Evolutionary conservation across 768 basidiomycete genomes (phyloP), one percentile per base, ranked within the genome.

Genomic region (Panaeolus papilionaceus): DNA sequence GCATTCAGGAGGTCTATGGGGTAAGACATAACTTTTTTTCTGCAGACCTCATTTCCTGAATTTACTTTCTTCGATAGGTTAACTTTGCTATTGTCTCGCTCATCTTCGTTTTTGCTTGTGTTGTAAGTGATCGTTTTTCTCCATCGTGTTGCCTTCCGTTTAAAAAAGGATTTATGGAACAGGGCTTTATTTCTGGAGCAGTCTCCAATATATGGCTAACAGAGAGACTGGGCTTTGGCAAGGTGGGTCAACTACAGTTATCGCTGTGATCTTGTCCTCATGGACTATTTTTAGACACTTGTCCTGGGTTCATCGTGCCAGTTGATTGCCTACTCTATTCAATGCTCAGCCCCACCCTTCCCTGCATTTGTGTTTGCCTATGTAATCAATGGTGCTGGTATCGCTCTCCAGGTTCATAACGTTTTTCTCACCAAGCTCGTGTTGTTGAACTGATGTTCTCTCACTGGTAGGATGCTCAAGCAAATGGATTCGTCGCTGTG

Each of bases 401-500:
- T 81, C 23, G 80, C 82, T 2, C 72, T 85, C 3, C 81, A 84
- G 78, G 90, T 88, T 66, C 49, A 74, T 62, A 2, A 23, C 20
- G 11, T 7, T 23, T 7, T 40, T 45, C 20, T 11, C 26, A 61
- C 33, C 49, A 39, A 20, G 14, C 8, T 10, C 12, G 63, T 20
- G 61, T 2, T 18, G 6, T 65, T 18, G 44, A 23, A 5, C 11
- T 20, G 2, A 7, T 4, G 26, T 64, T 4, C 64, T 26, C 14
- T 26, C 14, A 3, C 3, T 16, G 38, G 42, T 37, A 92, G 88
- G 88, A 92, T 68, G 90, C 92, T 0, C 91, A 91, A 77, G 85
- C 90, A 1, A 91, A 91, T 71, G 89, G 88, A 8, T 92, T 85
- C 68, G 86, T 93, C 12, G 90, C 89, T 3, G 83, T 80, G 51